phyloP scores from a whole-genome alignment of 2,329 filamentous ascomycete species.

The Verticillium albo-atrum region DNA sequence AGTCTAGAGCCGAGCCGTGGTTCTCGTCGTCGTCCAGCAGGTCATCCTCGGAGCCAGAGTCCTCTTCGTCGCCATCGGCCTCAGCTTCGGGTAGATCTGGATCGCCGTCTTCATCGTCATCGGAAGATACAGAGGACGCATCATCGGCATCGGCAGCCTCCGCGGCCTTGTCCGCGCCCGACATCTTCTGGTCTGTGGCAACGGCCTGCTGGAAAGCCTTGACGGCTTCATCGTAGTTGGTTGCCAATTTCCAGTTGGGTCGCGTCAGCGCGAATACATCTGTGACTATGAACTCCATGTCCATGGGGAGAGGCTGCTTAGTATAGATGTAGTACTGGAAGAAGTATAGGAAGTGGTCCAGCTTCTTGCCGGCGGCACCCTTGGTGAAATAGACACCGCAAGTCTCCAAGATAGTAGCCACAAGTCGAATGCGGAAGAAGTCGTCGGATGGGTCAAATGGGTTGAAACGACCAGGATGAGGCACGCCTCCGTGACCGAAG shows the following conservation, averaged over 20 bases:
- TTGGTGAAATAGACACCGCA: slow-evolving; percentile 96
- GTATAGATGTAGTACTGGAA: slow-evolving; percentile 95
- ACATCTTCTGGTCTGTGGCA: slow-evolving; percentile 79
- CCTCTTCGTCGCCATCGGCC: slow-evolving; percentile 53
- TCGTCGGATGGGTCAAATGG: slow-evolving; percentile 85
- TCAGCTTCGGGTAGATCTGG: slow-evolving; percentile 58
- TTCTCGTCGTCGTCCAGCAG: slow-evolving; percentile 40
- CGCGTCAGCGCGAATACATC: slow-evolving; percentile 82
- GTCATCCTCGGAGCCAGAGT: slow-evolving; percentile 26
- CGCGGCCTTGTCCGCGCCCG: slow-evolving; percentile 61
- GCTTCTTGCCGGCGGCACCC: slow-evolving; percentile 89
- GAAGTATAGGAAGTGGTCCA: slow-evolving; percentile 95
- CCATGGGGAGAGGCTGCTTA: slow-evolving; percentile 88
- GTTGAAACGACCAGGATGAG: slow-evolving; percentile 71
- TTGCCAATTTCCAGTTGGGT: slow-evolving; percentile 87
- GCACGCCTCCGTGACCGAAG: slow-evolving; percentile 85
- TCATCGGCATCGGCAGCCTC: slow-evolving; percentile 71
- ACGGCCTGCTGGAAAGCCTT: slow-evolving; percentile 84
- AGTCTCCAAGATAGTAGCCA: slow-evolving; percentile 86
- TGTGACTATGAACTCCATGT: slow-evolving; percentile 93
- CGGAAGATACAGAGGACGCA: slow-evolving; percentile 62
- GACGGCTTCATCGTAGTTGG: slow-evolving; percentile 76
- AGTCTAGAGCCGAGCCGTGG: slow-evolving; percentile 47
- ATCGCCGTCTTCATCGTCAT: slow-evolving; percentile 71
- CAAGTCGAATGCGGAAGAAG: slow-evolving; percentile 89